Percentiles rank a stretch among this genome's conserved stretches.
These are phyloP conservation scores for Microcyclospora pomicola DNA, from an alignment of 2,329 filamentous ascomycete species.

Conservation along the genomic window DNA sequence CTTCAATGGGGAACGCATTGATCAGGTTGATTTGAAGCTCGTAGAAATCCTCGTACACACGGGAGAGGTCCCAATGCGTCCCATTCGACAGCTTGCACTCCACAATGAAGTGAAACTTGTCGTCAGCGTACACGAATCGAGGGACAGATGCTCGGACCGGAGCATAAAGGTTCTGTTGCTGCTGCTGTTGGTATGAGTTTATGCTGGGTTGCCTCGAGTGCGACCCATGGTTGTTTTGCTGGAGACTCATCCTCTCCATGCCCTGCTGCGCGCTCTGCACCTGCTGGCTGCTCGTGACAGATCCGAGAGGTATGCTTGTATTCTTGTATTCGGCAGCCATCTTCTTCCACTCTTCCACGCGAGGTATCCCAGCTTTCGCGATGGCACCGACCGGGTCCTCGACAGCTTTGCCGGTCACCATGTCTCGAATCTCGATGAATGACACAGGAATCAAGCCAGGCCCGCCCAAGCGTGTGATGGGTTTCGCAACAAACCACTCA, in stretches of 20 bases:
- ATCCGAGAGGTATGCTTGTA: slow-evolving; percentile 84
- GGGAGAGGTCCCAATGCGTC: slow-evolving; percentile 78
- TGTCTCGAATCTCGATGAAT: slow-evolving; percentile 91
- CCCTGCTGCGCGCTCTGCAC: slow-evolving; percentile 34
- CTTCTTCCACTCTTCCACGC: slow-evolving; percentile 98
- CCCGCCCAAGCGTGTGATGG: slow-evolving; percentile 91
- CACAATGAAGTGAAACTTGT: slow-evolving; percentile 98
- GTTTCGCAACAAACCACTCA: slow-evolving; percentile 98
- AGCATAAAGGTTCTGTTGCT: slow-evolving; percentile 41
- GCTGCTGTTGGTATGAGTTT: slow-evolving; percentile 28
- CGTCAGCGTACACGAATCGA: slow-evolving; percentile 87
- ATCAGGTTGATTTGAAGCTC: slow-evolving; percentile 94
- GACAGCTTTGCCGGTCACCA: slow-evolving; percentile 73
- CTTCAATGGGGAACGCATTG: slow-evolving; percentile 81
- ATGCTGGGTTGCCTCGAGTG: slow-evolving; percentile 19
- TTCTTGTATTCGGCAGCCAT: slow-evolving; percentile 99
- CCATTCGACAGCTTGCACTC: slow-evolving; percentile 84
- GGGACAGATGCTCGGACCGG: slow-evolving; percentile 77
- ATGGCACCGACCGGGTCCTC: slow-evolving; percentile 74
- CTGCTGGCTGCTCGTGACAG: slow-evolving; percentile 44
- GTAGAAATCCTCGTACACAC: slow-evolving; percentile 98
- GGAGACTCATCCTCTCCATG: slow-evolving; percentile 66
- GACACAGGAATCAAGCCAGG: slow-evolving; percentile 92
- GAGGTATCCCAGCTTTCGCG: slow-evolving; percentile 74
- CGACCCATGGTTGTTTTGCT: slow-evolving; percentile 20